Evolutionary conservation across 768 basidiomycete genomes (phyloP).

Genomic region (Hortiboletus flavorubellus): DNA sequence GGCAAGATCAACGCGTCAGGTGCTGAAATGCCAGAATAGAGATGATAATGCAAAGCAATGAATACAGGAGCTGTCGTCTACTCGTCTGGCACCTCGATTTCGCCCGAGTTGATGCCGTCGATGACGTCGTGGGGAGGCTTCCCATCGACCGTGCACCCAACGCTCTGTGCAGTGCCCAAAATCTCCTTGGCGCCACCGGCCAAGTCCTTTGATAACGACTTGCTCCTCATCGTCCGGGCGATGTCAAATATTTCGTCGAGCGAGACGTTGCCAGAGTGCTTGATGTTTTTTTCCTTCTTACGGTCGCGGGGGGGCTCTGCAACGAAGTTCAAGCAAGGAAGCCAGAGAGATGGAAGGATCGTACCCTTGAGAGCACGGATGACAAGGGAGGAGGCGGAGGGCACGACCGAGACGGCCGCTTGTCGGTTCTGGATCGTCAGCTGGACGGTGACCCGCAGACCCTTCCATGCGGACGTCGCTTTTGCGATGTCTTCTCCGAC

Average conservation of each 20-base stretch:
- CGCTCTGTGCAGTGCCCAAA: slow-evolving; percentile 92
- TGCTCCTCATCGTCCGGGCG: slow-evolving; percentile 92
- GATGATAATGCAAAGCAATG: slow-evolving; percentile 11
- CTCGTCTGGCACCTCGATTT: slow-evolving; percentile 84
- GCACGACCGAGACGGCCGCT: slow-evolving; percentile 94
- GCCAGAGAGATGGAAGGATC: slow-evolving; percentile 20
- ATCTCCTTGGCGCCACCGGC: slow-evolving; percentile 95
- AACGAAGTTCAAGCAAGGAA: not conserved
- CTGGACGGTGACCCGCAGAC: slow-evolving; percentile 98
- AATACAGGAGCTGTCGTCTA: slow-evolving; percentile 40
- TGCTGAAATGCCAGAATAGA: slow-evolving; percentile 11
- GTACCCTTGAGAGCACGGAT: slow-evolving; percentile 96
- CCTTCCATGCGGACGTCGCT: slow-evolving; percentile 97
- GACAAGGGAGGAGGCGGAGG: slow-evolving; percentile 95
- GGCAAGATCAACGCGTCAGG: not conserved
- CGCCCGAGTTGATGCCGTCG: slow-evolving; percentile 79
- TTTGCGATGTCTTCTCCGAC: slow-evolving; percentile 99
- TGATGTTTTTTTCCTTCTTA: slow-evolving; percentile 99
- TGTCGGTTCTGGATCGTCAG: slow-evolving; percentile 99
- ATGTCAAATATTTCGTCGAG: slow-evolving; percentile 94
- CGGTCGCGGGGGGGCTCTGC: slow-evolving; percentile 97
- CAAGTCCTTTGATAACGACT: slow-evolving; percentile 91
- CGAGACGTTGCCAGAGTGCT: slow-evolving; percentile 91
- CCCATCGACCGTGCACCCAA: slow-evolving; percentile 96
- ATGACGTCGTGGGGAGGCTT: slow-evolving; percentile 91